These are phyloP conservation scores for Podospora pseudopauciseta DNA, from an alignment of 495 filamentous ascomycete genomes.

Conservation along the genomic window DNA sequence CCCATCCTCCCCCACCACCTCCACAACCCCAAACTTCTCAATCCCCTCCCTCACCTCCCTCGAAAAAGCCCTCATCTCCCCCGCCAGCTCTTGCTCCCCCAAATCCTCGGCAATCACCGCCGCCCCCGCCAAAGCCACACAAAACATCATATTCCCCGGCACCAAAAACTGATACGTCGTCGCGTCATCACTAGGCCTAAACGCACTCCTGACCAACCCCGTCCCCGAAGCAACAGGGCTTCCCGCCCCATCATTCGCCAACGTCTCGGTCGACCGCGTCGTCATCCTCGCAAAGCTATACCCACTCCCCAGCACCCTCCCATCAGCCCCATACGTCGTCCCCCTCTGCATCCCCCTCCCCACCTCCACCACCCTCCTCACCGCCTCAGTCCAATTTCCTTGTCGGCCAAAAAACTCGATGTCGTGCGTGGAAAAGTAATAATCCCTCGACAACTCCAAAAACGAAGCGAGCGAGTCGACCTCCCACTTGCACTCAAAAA, in stretches of 20 bases:
- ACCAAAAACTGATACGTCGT: conserved; percentile 57
- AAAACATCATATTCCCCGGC: conserved; percentile 69
- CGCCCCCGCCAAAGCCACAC: conserved; percentile 46
- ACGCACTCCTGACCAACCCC: conserved; percentile 58
- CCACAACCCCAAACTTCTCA: conserved; percentile 46
- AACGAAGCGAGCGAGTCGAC: conserved; percentile 67
- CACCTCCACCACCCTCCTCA: no score
- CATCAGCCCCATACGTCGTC: no score
- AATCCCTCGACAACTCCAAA: conserved; percentile 54
- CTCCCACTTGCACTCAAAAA: conserved; percentile 60
- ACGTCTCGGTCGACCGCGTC: conserved; percentile 55
- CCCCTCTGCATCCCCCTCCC: no score
- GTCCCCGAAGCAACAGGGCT: conserved; percentile 56
- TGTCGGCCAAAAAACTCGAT: conserved; percentile 26
- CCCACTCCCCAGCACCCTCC: no score
- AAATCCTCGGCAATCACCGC: conserved; percentile 42
- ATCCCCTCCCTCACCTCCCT: conserved; percentile 47
- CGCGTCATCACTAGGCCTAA: conserved; percentile 62
- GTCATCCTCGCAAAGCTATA: conserved; percentile 58
- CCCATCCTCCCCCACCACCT: neutral
- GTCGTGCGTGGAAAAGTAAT: conserved; percentile 58
- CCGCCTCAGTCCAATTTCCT: no score
- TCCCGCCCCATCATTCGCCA: conserved; percentile 55
- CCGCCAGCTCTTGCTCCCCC: no score
- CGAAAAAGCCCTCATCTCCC: conserved; percentile 49